Conservation (phyloP, 2,329 filamentous ascomycete genomes). For the Fusarium penzigii region DNA sequence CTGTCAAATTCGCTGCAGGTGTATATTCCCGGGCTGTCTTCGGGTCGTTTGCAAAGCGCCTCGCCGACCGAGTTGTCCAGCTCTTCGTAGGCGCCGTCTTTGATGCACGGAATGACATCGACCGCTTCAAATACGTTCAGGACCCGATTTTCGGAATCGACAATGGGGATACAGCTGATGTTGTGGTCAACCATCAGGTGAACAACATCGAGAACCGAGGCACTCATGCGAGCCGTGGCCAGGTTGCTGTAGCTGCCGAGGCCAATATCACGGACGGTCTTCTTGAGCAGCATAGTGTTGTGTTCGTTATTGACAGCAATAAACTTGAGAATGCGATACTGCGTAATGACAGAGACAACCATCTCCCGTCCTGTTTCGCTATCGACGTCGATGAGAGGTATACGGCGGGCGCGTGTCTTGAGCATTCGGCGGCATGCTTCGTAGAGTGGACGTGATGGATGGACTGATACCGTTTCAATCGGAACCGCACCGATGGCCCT, state of each 20-base stretch:
- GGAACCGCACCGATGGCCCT: slow-evolving; percentile 87
- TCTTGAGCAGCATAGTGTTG: slow-evolving; percentile 85
- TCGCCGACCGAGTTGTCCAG: slow-evolving; percentile 84
- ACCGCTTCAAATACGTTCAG: slow-evolving; percentile 98
- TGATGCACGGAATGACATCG: slow-evolving; percentile 94
- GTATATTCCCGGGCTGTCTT: slow-evolving; percentile 95
- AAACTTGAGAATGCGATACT: slow-evolving; percentile 98
- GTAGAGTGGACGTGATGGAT: slow-evolving; percentile 86
- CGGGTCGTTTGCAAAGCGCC: slow-evolving; percentile 80
- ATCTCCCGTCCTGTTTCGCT: slow-evolving; percentile 91
- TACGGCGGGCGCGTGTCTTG: slow-evolving; percentile 86
- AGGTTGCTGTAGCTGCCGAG: slow-evolving; percentile 83
- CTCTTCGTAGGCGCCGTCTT: slow-evolving; percentile 90
- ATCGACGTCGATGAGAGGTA: slow-evolving; percentile 90
- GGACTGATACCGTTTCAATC: slow-evolving; percentile 93
- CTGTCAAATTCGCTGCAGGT: slow-evolving; percentile 91
- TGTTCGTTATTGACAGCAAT: slow-evolving; percentile 89
- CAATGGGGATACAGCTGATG: slow-evolving; percentile 91
- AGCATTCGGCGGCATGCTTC: slow-evolving; percentile 96
- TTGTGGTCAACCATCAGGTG: slow-evolving; percentile 89
- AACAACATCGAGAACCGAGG: slow-evolving; percentile 90
- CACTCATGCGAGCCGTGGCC: slow-evolving; percentile 83
- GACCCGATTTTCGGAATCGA: slow-evolving; percentile 75
- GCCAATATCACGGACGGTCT: slow-evolving; percentile 79
- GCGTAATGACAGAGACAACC: slow-evolving; percentile 95